Base-by-base conservation (phyloP, 1,139 yeast species). In the Suhomyces anneliseae region DNA sequence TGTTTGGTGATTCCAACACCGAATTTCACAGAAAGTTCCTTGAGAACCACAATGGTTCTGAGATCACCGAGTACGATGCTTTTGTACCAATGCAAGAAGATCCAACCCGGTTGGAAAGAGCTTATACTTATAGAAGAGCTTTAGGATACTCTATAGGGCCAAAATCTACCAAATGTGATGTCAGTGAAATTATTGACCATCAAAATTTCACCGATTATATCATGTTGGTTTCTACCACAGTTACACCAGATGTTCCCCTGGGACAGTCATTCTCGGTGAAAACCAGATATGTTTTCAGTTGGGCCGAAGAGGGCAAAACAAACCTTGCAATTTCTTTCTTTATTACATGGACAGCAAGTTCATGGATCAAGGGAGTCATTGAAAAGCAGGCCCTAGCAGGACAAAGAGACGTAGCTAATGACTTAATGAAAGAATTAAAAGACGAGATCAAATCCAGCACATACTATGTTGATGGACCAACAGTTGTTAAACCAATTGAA, bases 201-300 rank as follows among this genome's bases (percentile, higher is more conserved):
- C 53, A 66, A 39, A 74, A 80, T 52, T 71, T 64, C 44, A 62
- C 71, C 14, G 68, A 66, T 37, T 63, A 67, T 49, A 61, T 76
- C 7, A 62, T 68, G 33, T 68, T 79, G 7, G 54, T 68, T 4
- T 66, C 76, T 8, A 67, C 66, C 1, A 70, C 81, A 2, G 62
- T 57, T 19, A 81, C 85, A 0, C 86, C 86, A 0, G 82, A 79
- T 54, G 86, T 81, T 5, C 86, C 86, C 0, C 80, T 79, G 67
- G 86, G 86, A 7, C 70, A 68, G 39, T 74, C 78, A 1, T 81
- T 81, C 54, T 66, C 73, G 27, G 83, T 81, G 5, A 66, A 72
- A 44, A 80, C 83, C 7, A 64, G 79, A 39, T 79, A 74, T 55
- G 61, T 74, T 24, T 63, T 79, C 29, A 65, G 72, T 6, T 81